Evolutionary conservation across 1,284 basidiomycete species (phyloP).

Genomic region (Rhodotorula sp.): DNA sequence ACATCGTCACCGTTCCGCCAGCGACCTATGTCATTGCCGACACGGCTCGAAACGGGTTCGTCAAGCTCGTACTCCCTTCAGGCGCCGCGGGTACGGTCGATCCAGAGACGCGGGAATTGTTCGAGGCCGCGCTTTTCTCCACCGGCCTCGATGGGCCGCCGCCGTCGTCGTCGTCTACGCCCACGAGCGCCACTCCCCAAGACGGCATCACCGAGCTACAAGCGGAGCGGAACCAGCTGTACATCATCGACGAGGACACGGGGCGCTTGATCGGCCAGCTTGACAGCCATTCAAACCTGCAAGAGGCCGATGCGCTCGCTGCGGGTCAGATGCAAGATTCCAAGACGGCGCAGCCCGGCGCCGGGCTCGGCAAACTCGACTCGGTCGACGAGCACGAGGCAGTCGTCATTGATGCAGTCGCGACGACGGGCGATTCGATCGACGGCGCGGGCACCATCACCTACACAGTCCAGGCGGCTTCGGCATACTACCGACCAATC

Average conservation of each 20-base stretch:
- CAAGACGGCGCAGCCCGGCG: not conserved
- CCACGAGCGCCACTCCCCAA: no score
- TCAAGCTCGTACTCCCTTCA: not conserved
- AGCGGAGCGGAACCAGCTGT: slow-evolving; percentile 15
- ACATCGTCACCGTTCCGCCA: slow-evolving; percentile 10
- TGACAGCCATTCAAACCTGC: slow-evolving; percentile 2
- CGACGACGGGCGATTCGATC: not conserved
- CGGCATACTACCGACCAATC: slow-evolving; percentile 17
- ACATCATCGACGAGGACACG: slow-evolving; percentile 26
- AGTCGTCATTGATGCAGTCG: slow-evolving; percentile 23
- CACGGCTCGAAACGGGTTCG: slow-evolving; percentile 5
- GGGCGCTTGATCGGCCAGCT: slow-evolving; percentile 23
- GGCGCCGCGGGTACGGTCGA: not conserved
- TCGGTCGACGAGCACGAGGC: slow-evolving; percentile 25
- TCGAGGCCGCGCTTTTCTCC: slow-evolving; percentile 24
- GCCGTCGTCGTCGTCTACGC: not conserved
- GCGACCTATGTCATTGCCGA: slow-evolving; percentile 30
- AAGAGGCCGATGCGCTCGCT: slow-evolving; percentile 13
- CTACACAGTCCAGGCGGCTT: slow-evolving; percentile 27
- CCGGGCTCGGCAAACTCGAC: not conserved
- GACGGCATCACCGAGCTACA: slow-evolving; percentile 1
- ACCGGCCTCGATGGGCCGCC: not conserved
- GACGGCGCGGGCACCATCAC: not conserved
- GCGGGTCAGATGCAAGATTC: slow-evolving; percentile 7
- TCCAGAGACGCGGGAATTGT: slow-evolving; percentile 17